Evolutionary conservation across 2,329 filamentous ascomycete species (phyloP).

Genomic region (Fusarium bactridioides): DNA sequence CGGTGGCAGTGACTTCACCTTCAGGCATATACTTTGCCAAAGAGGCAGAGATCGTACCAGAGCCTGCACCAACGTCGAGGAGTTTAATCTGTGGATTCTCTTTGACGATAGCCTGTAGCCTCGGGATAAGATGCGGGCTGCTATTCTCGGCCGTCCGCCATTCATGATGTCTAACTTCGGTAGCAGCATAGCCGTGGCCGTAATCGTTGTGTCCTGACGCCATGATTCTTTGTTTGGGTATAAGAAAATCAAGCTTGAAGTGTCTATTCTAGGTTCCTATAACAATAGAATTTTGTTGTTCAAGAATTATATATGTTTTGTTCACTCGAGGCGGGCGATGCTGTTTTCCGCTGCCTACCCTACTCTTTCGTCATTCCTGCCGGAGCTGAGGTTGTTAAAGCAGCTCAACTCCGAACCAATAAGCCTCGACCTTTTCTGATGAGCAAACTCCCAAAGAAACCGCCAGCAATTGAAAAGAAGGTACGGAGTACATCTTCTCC

Average conservation of each 20-base stretch:
- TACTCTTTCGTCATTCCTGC: not conserved
- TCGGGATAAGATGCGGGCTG: slow-evolving; percentile 53
- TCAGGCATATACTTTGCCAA: slow-evolving; percentile 50
- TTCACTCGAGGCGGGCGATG: not conserved
- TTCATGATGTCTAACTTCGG: slow-evolving; percentile 44
- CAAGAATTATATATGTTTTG: not conserved
- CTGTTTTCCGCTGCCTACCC: not conserved
- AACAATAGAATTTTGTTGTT: not conserved
- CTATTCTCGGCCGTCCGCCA: slow-evolving; percentile 54
- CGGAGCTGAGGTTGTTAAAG: slow-evolving; percentile 3
- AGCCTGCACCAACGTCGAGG: slow-evolving; percentile 59
- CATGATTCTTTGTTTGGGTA: slow-evolving; percentile 16
- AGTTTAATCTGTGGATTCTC: slow-evolving; percentile 48
- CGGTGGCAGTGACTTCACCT: slow-evolving; percentile 48
- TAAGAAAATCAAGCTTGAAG: not conserved
- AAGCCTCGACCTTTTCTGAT: not conserved
- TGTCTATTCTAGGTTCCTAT: not conserved
- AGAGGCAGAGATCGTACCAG: slow-evolving; percentile 57
- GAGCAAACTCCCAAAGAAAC: not conserved
- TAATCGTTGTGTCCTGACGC: slow-evolving; percentile 39
- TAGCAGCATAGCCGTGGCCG: slow-evolving; percentile 36
- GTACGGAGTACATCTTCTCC: not conserved
- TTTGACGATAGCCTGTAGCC: slow-evolving; percentile 41
- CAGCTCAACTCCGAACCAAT: slow-evolving; percentile 7
- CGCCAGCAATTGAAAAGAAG: not conserved